A percentile compares a stretch with the other conserved stretches of the same genome.
Conservation (phyloP, 306 rosid species). For the Castanea mollissima region DNA sequence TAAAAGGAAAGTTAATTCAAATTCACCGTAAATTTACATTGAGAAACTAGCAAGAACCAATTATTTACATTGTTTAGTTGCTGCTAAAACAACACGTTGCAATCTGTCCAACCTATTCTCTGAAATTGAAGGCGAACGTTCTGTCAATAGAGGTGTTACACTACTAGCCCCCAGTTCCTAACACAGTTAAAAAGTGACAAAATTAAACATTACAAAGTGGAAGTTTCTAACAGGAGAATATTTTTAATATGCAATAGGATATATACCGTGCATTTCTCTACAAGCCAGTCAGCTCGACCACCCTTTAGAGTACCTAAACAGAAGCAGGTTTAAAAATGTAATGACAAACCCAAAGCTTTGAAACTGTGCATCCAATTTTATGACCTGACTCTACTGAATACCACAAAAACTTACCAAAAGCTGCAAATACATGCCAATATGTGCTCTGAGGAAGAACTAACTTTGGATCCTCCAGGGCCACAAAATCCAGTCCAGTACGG, state of each 20-base stretch:
- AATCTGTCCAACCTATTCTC: slow-evolving; percentile 74
- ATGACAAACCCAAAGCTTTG: slow-evolving; percentile 11
- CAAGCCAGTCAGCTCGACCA: slow-evolving; percentile 94
- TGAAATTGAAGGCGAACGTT: slow-evolving; percentile 74
- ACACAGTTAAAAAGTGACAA: slow-evolving; percentile 15
- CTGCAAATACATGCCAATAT: slow-evolving; percentile 78
- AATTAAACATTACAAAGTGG: slow-evolving; percentile 11
- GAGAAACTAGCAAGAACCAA: neutral
- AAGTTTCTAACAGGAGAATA: slow-evolving; percentile 20
- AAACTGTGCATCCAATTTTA: slow-evolving; percentile 12
- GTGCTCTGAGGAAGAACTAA: slow-evolving; percentile 53
- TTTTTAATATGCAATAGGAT: slow-evolving; percentile 19
- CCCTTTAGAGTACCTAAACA: slow-evolving; percentile 83
- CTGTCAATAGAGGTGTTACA: slow-evolving; percentile 84
- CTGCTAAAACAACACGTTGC: slow-evolving; percentile 84
- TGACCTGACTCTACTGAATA: slow-evolving; percentile 4
- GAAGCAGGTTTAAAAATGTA: slow-evolving; percentile 15
- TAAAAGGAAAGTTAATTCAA: neutral
- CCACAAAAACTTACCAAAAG: slow-evolving; percentile 55
- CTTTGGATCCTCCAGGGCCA: slow-evolving; percentile 66
- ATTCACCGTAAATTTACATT: neutral
- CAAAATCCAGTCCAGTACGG: slow-evolving; percentile 63
- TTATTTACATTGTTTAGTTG: slow-evolving; percentile 79
- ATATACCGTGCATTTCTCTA: slow-evolving; percentile 94
- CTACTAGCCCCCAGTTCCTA: slow-evolving; percentile 95